Percentiles rank a stretch among this genome's conserved stretches.
phyloP scores from a whole-genome alignment of 1,284 basidiomycete species.

The Rhodotorula sp. region DNA sequence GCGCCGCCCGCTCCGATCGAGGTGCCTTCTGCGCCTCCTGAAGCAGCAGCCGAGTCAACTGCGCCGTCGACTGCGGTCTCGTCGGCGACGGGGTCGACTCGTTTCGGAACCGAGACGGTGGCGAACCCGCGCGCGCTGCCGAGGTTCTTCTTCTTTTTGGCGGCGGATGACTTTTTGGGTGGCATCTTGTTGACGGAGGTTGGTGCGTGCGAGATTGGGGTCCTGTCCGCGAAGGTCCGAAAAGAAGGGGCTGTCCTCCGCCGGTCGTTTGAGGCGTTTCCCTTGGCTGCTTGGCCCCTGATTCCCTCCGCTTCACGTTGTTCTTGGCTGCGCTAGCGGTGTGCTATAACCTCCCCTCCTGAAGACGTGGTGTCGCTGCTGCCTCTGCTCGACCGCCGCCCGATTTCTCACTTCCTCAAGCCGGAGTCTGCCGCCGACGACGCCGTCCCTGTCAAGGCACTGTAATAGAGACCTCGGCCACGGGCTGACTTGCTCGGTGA shows the following conservation, averaged over 20 bases:
- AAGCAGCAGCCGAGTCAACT: not conserved
- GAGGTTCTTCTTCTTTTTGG: slow-evolving; percentile 35
- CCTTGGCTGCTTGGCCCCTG: too few relatives aligned
- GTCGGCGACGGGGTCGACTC: slow-evolving; percentile 20
- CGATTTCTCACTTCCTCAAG: too few relatives aligned
- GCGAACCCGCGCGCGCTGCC: slow-evolving; percentile 34
- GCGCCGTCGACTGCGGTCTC: not conserved
- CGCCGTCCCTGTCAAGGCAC: too few relatives aligned
- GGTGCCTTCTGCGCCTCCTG: not conserved
- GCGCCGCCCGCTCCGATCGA: slow-evolving; percentile 1
- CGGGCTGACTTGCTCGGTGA: too few relatives aligned
- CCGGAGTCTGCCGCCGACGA: too few relatives aligned
- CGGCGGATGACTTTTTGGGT: slow-evolving; percentile 29
- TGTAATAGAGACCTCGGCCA: too few relatives aligned
- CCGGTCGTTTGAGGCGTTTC: too few relatives aligned
- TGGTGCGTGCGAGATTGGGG: not conserved
- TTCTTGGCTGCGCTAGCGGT: not conserved
- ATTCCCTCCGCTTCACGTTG: not conserved
- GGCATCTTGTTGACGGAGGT: slow-evolving; percentile 19
- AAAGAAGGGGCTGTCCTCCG: too few relatives aligned
- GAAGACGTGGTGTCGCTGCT: too few relatives aligned
- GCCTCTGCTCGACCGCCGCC: too few relatives aligned
- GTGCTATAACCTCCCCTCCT: too few relatives aligned
- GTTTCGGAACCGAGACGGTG: slow-evolving; percentile 34
- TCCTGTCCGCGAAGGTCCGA: not conserved